Conservation (phyloP, 352 stramenopile species). For the Globisporangium rhizosaccharum region DNA sequence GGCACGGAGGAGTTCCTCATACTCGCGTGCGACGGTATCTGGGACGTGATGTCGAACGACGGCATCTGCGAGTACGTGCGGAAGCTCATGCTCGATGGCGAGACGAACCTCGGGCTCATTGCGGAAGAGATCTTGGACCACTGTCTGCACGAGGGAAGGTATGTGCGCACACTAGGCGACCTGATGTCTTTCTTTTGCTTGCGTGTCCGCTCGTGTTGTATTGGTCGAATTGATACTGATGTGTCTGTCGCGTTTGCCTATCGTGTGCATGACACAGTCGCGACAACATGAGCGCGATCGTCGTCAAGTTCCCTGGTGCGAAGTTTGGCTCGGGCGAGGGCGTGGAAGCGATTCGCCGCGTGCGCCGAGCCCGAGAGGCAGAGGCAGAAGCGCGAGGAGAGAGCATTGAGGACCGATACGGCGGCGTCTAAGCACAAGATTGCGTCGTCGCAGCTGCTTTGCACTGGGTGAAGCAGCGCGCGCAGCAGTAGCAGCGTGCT, state of each 20-base stretch:
- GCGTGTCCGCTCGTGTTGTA: background rate
- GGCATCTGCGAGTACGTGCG: constrained; percentile 84
- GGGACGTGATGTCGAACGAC: constrained; percentile 92
- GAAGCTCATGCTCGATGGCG: constrained; percentile 61
- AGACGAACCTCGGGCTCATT: constrained; percentile 65
- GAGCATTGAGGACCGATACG: constrained; percentile 6
- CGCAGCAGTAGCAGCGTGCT: background rate
- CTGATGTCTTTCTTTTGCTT: background rate
- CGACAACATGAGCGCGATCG: constrained; percentile 84
- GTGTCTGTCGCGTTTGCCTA: constrained; percentile 1
- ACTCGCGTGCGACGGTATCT: constrained; percentile 91
- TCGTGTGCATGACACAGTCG: constrained; percentile 23
- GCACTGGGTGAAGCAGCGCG: too few species aligned
- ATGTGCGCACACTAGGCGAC: background rate
- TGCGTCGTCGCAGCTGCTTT: background rate
- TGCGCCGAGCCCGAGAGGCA: constrained; percentile 40
- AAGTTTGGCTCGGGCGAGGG: constrained; percentile 60
- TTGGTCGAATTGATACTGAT: constrained; percentile 2
- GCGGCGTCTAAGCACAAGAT: constrained; percentile 5
- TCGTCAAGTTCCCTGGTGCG: constrained; percentile 70
- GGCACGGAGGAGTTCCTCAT: constrained; percentile 88
- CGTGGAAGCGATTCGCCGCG: constrained; percentile 50
- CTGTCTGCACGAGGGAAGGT: constrained; percentile 71
- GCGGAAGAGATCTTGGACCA: constrained; percentile 78
- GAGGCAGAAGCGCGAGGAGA: constrained; percentile 34